A percentile compares a stretch with the other conserved stretches of the same genome.
These are phyloP conservation scores for Lactarius hengduanensis DNA, from an alignment of 768 basidiomycete genomes.

Conservation along the genomic window DNA sequence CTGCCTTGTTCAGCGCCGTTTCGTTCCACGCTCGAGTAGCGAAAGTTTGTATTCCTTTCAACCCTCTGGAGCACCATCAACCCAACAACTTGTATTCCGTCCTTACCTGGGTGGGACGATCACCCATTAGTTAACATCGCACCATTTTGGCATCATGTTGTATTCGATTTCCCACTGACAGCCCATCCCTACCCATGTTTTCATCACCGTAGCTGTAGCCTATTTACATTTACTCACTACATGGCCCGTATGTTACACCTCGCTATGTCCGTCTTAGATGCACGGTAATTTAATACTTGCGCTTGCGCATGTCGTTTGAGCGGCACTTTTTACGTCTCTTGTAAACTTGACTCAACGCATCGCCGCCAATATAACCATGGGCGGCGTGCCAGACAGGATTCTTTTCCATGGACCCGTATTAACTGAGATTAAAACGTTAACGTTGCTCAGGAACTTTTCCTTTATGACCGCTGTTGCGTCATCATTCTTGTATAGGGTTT, in stretches of 20 bases:
- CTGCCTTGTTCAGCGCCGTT: neutral
- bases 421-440: neutral
- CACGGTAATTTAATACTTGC: constrained; percentile 13
- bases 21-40: constrained; percentile 8
- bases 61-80: neutral
- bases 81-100: constrained; percentile 19
- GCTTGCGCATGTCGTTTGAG: neutral
- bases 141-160: constrained; percentile 12
- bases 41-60: constrained; percentile 10
- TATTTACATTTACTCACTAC: neutral
- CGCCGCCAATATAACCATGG: neutral
- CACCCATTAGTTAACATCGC: constrained; percentile 9
- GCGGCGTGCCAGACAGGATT: no score
- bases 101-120: constrained; percentile 13
- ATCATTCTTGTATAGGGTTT: neutral
- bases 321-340: neutral
- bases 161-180: constrained; percentile 11
- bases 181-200: neutral
- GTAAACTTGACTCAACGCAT: neutral
- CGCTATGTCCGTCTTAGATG: constrained; percentile 1
- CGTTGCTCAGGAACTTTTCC: neutral
- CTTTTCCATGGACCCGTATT: neutral
- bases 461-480: neutral
- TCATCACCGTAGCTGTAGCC: neutral
- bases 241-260: constrained; percentile 10